Evolutionary conservation across 257 asterid genomes (phyloP).

Genomic region (Ocimum tenuiflorum): DNA sequence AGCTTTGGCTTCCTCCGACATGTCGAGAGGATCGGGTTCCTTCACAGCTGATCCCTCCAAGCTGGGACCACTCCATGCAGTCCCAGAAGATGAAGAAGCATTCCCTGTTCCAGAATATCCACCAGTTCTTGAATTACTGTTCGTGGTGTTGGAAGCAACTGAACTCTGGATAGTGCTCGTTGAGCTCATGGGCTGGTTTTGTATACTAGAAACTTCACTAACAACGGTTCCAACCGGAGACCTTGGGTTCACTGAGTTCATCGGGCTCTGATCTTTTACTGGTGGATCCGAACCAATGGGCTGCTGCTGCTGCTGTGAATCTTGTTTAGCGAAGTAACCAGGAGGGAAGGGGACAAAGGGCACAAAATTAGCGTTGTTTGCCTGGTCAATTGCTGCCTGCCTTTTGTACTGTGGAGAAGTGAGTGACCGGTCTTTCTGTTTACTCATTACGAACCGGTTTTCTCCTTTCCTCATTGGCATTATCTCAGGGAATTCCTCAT

Average conservation of each 20-base stretch:
- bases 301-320: slow-evolving; percentile 31
- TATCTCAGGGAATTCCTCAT: slow-evolving; percentile 69
- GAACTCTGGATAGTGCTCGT: slow-evolving; percentile 13
- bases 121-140: neutral
- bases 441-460: slow-evolving; percentile 61
- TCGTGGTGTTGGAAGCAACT: slow-evolving; percentile 3
- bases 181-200: slow-evolving; percentile 12
- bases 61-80: slow-evolving; percentile 52
- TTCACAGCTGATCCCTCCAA: slow-evolving; percentile 80
- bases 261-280: slow-evolving; percentile 5
- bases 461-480: slow-evolving; percentile 89
- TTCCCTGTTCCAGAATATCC: slow-evolving; percentile 21
- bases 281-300: slow-evolving; percentile 27
- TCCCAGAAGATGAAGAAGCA: slow-evolving; percentile 5
- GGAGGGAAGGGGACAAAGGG: slow-evolving; percentile 98
- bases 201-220: neutral
- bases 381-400: slow-evolving; percentile 63
- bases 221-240: neutral
- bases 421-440: slow-evolving; percentile 68
- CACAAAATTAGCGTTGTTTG: slow-evolving; percentile 44
- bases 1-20: slow-evolving; percentile 97
- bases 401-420: slow-evolving; percentile 71
- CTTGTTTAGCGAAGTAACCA: slow-evolving; percentile 68
- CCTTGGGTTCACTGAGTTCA: slow-evolving; percentile 13
- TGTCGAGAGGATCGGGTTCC: slow-evolving; percentile 69